A percentile compares a stretch with the other conserved stretches of the same genome.
Evolutionary conservation across 129 eudicot genomes (phyloP).

Genomic region (Pulicaria dysenterica): DNA sequence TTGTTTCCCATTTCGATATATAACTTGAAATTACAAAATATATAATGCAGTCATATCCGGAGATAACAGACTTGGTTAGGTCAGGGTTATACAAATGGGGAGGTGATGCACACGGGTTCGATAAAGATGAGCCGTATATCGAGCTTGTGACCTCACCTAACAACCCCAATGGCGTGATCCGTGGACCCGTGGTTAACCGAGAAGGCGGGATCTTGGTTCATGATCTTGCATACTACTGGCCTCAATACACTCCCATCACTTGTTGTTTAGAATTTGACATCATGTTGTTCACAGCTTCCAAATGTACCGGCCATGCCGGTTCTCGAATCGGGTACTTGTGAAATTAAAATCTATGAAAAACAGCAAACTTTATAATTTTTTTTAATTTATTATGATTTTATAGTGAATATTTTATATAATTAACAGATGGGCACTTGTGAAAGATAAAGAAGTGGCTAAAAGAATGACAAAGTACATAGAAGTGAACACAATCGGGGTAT

Average conservation of each 20-base stretch:
- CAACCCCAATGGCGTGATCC: constrained; percentile 66
- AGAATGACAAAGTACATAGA: constrained; percentile 65
- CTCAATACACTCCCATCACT: constrained; percentile 87
- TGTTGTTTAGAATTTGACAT: constrained; percentile 48
- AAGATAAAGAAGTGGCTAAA: constrained; percentile 68
- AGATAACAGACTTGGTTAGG: constrained; percentile 41
- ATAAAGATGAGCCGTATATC: constrained; percentile 67
- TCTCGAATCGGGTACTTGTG: constrained; percentile 70
- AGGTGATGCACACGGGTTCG: constrained; percentile 69
- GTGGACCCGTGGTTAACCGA: constrained; percentile 62
- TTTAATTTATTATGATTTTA: background rate
- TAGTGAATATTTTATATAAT: background rate
- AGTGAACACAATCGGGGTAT: constrained; percentile 77
- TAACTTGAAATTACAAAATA: background rate
- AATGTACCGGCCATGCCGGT: constrained; percentile 96
- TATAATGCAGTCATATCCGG: constrained; percentile 61
- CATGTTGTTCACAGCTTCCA: constrained; percentile 86
- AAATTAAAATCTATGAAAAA: too few relatives aligned
- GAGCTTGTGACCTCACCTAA: constrained; percentile 86
- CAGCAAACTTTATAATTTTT: too few relatives aligned
- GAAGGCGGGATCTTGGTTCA: constrained; percentile 54
- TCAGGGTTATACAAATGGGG: constrained; percentile 76
- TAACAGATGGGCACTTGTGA: constrained; percentile 90
- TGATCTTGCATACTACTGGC: constrained; percentile 95
- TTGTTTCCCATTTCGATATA: background rate